phyloP scores from a whole-genome alignment of 768 basidiomycete genomes.

The Trametes cingulata region DNA sequence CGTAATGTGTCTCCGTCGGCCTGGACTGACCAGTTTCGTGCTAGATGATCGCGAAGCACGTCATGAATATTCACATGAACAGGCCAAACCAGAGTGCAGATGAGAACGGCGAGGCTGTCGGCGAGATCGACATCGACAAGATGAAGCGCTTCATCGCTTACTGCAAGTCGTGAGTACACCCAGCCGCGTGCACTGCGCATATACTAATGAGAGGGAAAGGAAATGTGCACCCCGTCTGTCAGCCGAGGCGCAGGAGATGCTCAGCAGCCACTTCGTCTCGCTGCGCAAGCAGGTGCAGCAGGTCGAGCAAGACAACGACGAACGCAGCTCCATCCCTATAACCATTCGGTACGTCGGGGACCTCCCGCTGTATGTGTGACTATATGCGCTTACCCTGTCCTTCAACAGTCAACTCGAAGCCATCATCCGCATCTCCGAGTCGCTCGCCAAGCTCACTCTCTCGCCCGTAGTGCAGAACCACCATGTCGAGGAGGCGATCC shows the following conservation, averaged over 20 bases:
- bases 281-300: constrained; percentile 92
- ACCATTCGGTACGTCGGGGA: constrained; percentile 77
- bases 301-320: constrained; percentile 95
- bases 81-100: constrained; percentile 65
- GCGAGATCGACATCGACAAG: constrained; percentile 94
- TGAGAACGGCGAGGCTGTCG: constrained; percentile 65
- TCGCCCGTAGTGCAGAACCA: constrained; percentile 83
- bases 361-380: neutral
- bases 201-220: constrained; percentile 40
- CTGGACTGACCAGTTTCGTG: constrained; percentile 4
- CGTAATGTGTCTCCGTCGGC: neutral
- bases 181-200: neutral
- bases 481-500: constrained; percentile 97
- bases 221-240: constrained; percentile 97
- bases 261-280: constrained; percentile 93
- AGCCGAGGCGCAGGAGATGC: constrained; percentile 91
- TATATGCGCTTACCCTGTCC: constrained; percentile 1
- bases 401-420: constrained; percentile 86
- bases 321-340: constrained; percentile 96
- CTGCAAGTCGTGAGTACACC: constrained; percentile 80
- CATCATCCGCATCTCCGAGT: constrained; percentile 97
- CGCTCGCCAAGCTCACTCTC: constrained; percentile 91
- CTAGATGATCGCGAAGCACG: constrained; percentile 93
- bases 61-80: constrained; percentile 99
- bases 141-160: constrained; percentile 98